A percentile compares a stretch with the other conserved stretches of the same genome.
Evolutionary conservation across 2,329 filamentous ascomycete species (phyloP).

Genomic region (Microcyclospora tardicrescens): DNA sequence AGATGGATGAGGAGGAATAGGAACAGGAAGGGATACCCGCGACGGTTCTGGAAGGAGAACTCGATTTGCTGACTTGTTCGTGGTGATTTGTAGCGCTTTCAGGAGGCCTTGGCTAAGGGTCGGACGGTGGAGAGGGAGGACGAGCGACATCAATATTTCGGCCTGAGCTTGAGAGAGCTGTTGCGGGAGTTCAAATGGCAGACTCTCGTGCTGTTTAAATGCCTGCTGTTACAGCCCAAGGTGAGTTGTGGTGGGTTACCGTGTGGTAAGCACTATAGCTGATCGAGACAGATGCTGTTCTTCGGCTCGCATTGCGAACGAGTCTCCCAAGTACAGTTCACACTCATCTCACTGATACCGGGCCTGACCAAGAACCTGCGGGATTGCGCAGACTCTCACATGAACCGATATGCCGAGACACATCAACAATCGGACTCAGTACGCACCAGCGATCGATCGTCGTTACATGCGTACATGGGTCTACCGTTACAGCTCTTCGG

Average conservation of each 20-base stretch:
- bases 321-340: slow-evolving; percentile 97
- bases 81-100: slow-evolving; percentile 52
- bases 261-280: slow-evolving; percentile 41
- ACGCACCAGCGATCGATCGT: slow-evolving; percentile 81
- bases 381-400: slow-evolving; percentile 87
- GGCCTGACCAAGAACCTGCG: slow-evolving; percentile 82
- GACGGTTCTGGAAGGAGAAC: no score
- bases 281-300: slow-evolving; percentile 71
- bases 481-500: slow-evolving; percentile 90
- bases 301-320: slow-evolving; percentile 94
- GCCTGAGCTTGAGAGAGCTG: slow-evolving; percentile 55
- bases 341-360: slow-evolving; percentile 86
- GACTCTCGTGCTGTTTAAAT: slow-evolving; percentile 87
- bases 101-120: slow-evolving; percentile 62
- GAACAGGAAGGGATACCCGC: no score
- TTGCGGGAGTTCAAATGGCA: slow-evolving; percentile 92
- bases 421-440: slow-evolving; percentile 69
- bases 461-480: slow-evolving; percentile 86
- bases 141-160: slow-evolving; percentile 75
- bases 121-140: slow-evolving; percentile 43
- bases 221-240: slow-evolving; percentile 86
- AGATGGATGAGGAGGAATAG: no score
- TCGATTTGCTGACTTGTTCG: slow-evolving; percentile 6
- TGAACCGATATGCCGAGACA: slow-evolving; percentile 68
- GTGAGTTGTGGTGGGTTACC: slow-evolving; percentile 49